These are phyloP conservation scores for Neltuma alba DNA, from an alignment of 306 rosid genomes.

Conservation along the genomic window DNA sequence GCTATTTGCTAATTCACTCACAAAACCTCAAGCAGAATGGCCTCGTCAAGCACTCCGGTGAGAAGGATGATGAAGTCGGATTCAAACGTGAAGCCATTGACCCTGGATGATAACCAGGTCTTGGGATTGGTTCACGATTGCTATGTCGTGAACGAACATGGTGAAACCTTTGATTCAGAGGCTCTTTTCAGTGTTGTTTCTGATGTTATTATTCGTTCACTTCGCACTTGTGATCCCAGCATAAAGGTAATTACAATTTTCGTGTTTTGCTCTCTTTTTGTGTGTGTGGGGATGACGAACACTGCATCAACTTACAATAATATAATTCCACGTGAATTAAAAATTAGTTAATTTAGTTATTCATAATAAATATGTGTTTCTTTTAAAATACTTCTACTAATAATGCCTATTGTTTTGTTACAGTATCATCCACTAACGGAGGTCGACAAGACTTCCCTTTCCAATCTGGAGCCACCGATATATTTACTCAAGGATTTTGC, in stretches of 20 bases:
- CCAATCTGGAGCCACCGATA: slow-evolving; percentile 42
- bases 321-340: no score
- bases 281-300: no score
- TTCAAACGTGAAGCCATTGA: not conserved
- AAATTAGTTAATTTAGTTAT: no score
- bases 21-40: no score
- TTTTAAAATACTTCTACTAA: no score
- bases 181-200: slow-evolving; percentile 44
- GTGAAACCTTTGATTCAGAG: slow-evolving; percentile 43
- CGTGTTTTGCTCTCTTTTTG: no score
- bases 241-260: slow-evolving; percentile 36
- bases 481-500: slow-evolving; percentile 39
- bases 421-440: slow-evolving; percentile 33
- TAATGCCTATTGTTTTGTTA: not conserved
- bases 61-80: no score
- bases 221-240: slow-evolving; percentile 28
- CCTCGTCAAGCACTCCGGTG: no score
- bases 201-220: slow-evolving; percentile 40
- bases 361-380: no score
- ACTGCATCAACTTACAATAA: no score
- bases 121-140: not conserved
- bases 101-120: not conserved
- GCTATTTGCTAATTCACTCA: no score
- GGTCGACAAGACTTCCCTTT: slow-evolving; percentile 20
- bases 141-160: slow-evolving; percentile 35